Base-by-base conservation (phyloP, 2,329 filamentous ascomycete genomes). In the Claviceps digitariae region DNA sequence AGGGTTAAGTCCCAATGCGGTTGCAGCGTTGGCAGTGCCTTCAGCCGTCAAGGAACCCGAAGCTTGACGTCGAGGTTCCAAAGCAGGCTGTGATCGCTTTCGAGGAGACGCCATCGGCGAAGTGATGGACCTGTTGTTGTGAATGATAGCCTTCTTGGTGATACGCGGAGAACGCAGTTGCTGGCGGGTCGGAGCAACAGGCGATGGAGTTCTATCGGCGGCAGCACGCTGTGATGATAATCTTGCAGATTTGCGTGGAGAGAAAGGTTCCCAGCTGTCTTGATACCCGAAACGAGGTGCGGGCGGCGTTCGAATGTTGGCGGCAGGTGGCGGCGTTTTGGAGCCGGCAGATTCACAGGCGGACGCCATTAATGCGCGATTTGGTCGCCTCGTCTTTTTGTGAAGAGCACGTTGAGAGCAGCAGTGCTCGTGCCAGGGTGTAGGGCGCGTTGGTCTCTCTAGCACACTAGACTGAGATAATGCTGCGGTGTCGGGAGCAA, bases 181-280 rank as follows among this genome's bases (percentile, higher is more conserved):
- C 29, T 62, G 58, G 63, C 67, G 66, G 57, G 64, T 60, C 56
- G 70, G 60, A 57, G 68, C 57, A 58, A 62, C 58, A 15, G 81
- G 78, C 4, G 78, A 81, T 23, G 81, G 79, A 1, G 80, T 83
- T 66, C 74, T 75, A 62, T 73, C 68, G 55, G 69, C 61, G 55
- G 69, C 61, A 47, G 69, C 62, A 58, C 74, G 73, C 61, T 82
- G 77, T 44, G 74, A 74, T 54, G 79, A 79, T 59, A 87, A 75
- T 59, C 84, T 78, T 55, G 78, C 76, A 4, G 82, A 86, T 62
- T 86, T 84, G 66, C 84, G 79, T 52, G 84, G 82, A 56, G 83
- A 81, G 64, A 82, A 90, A 46, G 86, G 86, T 62, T 87, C 78
- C 74, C 83, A 90, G 57, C 74, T 70, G 67, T 90, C 86, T 59